These are phyloP conservation scores for Lasiodiplodia sp. DNA, from an alignment of 2,329 filamentous ascomycete species.

Conservation along the genomic window DNA sequence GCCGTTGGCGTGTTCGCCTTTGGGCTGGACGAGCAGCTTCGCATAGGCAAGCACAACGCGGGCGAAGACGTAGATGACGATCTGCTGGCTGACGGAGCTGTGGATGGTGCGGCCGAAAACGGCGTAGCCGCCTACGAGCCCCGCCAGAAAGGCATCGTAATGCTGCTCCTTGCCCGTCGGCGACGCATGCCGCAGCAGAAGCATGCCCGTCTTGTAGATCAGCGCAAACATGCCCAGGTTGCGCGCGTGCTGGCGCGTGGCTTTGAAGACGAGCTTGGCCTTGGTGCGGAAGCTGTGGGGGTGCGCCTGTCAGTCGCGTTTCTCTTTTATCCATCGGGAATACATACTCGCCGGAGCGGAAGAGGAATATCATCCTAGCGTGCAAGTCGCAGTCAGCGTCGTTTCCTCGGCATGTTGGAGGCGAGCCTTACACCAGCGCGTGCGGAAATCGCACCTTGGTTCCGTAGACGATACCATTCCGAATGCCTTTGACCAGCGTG, in stretches of 20 bases:
- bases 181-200: slow-evolving; percentile 70
- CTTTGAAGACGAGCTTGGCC: slow-evolving; percentile 76
- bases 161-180: slow-evolving; percentile 66
- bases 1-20: slow-evolving; percentile 34
- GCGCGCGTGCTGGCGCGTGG: slow-evolving; percentile 86
- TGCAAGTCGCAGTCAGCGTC: background rate
- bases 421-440: slow-evolving; percentile 75
- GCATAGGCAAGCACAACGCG: slow-evolving; percentile 86
- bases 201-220: slow-evolving; percentile 85
- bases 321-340: background rate
- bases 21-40: slow-evolving; percentile 77
- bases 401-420: background rate
- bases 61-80: slow-evolving; percentile 97
- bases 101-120: slow-evolving; percentile 86
- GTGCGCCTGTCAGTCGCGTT: background rate
- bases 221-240: slow-evolving; percentile 92
- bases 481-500: slow-evolving; percentile 86
- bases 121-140: slow-evolving; percentile 86
- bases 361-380: slow-evolving; percentile 92
- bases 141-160: slow-evolving; percentile 86
- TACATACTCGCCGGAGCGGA: slow-evolving; percentile 86
- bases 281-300: slow-evolving; percentile 74
- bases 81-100: slow-evolving; percentile 90
- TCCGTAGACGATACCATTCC: slow-evolving; percentile 97
- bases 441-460: slow-evolving; percentile 98